Conservation (phyloP, 2,329 filamentous ascomycete species). For the Bretziella fagacearum region DNA sequence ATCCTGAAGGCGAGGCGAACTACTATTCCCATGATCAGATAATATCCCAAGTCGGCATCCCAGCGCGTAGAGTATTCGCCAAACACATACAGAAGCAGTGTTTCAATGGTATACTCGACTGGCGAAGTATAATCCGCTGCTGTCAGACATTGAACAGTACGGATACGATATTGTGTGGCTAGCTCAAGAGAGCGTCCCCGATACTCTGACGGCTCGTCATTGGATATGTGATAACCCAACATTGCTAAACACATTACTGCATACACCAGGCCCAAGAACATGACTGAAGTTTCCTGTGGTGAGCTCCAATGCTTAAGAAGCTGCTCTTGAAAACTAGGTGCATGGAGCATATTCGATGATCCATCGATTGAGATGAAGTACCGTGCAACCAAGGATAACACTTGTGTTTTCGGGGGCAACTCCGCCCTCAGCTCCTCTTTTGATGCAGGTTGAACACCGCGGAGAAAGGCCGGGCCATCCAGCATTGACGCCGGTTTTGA, state of each 20-base stretch:
- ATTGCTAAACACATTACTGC: constrained; percentile 61
- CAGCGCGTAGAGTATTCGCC: constrained; percentile 57
- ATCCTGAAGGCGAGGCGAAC: constrained; percentile 47
- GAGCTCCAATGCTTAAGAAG: constrained; percentile 51
- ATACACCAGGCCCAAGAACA: constrained; percentile 66
- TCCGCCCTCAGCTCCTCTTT: constrained; percentile 63
- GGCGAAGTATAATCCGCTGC: constrained; percentile 64
- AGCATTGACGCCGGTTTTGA: constrained; percentile 43
- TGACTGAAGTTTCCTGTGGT: constrained; percentile 53
- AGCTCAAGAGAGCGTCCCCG: constrained; percentile 45
- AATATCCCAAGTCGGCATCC: constrained; percentile 55
- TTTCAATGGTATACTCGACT: constrained; percentile 59
- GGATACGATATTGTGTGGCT: constrained; percentile 46
- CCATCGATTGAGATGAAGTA: constrained; percentile 76
- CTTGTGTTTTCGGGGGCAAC: constrained; percentile 63
- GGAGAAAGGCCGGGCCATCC: constrained; percentile 60
- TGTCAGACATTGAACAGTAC: constrained; percentile 63
- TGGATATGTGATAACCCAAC: constrained; percentile 62
- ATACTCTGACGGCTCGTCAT: constrained; percentile 66
- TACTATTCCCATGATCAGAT: constrained; percentile 38
- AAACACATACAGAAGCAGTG: constrained; percentile 57
- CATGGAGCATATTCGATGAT: constrained; percentile 59
- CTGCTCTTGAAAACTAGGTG: constrained; percentile 68
- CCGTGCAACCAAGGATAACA: constrained; percentile 70
- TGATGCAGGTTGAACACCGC: constrained; percentile 54